A percentile compares a stretch with the other conserved stretches of the same genome.
These are phyloP conservation scores for Fonsecaea pugnacius DNA, from an alignment of 2,329 filamentous ascomycete species.

Conservation along the genomic window DNA sequence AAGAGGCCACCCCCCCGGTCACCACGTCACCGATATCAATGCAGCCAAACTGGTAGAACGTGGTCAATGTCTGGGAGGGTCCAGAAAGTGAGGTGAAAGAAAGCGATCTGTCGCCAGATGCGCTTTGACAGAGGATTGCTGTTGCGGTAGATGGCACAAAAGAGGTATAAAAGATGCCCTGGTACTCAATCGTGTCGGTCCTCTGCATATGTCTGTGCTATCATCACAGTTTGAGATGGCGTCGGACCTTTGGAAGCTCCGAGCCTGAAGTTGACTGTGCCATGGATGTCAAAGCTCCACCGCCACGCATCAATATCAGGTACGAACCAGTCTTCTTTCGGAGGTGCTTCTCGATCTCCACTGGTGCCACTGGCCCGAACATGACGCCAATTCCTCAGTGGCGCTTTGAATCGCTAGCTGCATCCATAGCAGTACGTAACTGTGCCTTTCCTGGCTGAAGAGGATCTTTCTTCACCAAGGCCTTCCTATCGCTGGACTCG, in stretches of 20 bases:
- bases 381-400: slow-evolving; percentile 11
- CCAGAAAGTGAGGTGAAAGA: neutral
- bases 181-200: neutral
- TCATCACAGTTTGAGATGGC: slow-evolving; percentile 7
- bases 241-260: slow-evolving; percentile 17
- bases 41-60: neutral
- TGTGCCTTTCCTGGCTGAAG: neutral
- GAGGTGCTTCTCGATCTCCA: neutral
- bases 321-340: slow-evolving; percentile 1
- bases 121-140: neutral
- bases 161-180: neutral
- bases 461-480: neutral
- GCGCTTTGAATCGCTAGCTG: slow-evolving; percentile 6
- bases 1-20: neutral
- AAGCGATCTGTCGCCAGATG: neutral
- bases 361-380: slow-evolving; percentile 4
- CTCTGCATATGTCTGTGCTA: neutral
- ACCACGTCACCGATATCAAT: neutral
- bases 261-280: slow-evolving; percentile 5
- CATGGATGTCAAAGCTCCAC: slow-evolving; percentile 20
- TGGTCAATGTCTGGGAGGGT: neutral
- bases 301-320: slow-evolving; percentile 19
- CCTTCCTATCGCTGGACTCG: neutral
- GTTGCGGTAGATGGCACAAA: neutral
- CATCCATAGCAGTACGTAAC: neutral